Base-by-base conservation (phyloP, 108 stramenopile genomes). In the Cyclotella choctawhatcheeana region DNA sequence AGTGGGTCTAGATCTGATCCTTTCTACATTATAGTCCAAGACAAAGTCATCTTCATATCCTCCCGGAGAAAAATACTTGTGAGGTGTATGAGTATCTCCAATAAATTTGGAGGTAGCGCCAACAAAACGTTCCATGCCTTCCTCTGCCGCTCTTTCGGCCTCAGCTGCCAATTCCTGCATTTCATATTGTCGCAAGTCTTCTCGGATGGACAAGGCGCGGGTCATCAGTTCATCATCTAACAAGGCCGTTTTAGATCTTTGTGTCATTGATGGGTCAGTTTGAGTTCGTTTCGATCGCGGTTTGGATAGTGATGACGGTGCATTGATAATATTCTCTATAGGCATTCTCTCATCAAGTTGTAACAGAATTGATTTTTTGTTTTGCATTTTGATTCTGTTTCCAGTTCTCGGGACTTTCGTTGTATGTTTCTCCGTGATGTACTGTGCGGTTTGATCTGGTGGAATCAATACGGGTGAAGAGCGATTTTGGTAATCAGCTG, bases 131-230 rank as follows among this genome's bases (percentile, higher is more conserved):
- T 82, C 76, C 33, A 58, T 34, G 40, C 82, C 82, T 2, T 65
- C 71, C 53, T 73, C 77, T 10, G 82, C 82, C 13, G 82, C 82
- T 35, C 37, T 58, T 74, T 82, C 82, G 20, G 82, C 82, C 53
- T 82, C 77, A 29, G 26, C 35, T 0, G 82, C 82, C 6, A 82
- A 52, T 45, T 82, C 82, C 24, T 55, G 45, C 59, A 82, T 61
- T 74, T 82, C 82, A 34, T 44, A 55, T 16, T 68, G 48, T 13
- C 77, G 64, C 47, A 82, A 64, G 51, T 63, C 47, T 32, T 71
- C 69, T 12, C 79, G 51, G 18, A 81, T 81, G 25, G 44, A 21
- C 2, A 67, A 63, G 29, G 78, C 78, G 13, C 78, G 78, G 43
- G 69, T 32, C 69, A 71, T 71, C 25, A 78, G 30, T 26, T 51